A percentile compares a stretch with the other conserved stretches of the same genome.
Conservation (phyloP, 306 rosid species). For the Pyrus communis region DNA sequence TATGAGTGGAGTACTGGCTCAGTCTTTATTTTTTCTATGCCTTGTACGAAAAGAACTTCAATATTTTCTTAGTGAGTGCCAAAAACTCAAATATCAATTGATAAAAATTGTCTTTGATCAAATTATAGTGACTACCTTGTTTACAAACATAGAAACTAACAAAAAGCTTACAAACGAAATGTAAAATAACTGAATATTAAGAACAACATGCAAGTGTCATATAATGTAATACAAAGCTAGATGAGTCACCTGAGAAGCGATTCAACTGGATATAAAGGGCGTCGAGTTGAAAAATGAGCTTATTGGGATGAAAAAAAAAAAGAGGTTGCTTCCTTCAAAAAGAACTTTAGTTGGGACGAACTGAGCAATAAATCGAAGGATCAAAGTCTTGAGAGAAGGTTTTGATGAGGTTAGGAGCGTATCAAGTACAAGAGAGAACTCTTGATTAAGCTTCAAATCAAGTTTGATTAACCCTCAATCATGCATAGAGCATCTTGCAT, state of each 20-base stretch:
- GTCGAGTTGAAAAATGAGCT: neutral
- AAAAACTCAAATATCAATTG: neutral
- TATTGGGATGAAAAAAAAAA: neutral
- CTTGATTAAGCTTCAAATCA: neutral
- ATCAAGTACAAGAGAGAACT: neutral
- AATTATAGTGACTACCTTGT: neutral
- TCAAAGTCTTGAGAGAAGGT: no score
- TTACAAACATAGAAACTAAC: neutral
- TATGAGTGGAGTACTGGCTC: neutral
- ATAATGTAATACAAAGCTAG: neutral
- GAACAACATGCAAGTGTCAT: neutral
- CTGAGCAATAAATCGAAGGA: no score
- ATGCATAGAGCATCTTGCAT: no score
- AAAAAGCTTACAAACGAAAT: no score
- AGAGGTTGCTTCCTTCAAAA: neutral
- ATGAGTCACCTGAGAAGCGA: no score
- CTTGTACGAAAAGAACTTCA: neutral
- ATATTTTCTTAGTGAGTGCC: neutral
- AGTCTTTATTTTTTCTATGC: neutral
- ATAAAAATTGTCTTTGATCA: neutral
- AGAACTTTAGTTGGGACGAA: neutral
- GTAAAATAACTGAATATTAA: neutral
- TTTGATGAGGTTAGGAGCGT: neutral
- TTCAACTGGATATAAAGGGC: neutral
- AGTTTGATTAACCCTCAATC: neutral